These are phyloP conservation scores for Zygoascus bituminiphila DNA, from an alignment of 805 yeast genomes.

Conservation along the genomic window DNA sequence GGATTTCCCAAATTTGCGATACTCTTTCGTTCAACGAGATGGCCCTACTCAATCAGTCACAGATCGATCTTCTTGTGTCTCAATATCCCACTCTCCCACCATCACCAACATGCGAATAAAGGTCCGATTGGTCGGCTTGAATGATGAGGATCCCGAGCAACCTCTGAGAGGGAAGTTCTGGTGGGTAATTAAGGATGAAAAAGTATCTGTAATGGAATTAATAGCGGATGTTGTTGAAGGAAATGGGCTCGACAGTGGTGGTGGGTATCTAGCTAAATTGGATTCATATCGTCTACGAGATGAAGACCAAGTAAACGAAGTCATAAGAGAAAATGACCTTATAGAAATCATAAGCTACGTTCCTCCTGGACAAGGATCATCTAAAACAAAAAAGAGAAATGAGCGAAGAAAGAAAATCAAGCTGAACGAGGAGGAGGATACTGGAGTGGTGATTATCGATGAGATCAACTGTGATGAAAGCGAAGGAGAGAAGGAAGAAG, in stretches of 20 bases:
- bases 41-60: slow-evolving; percentile 33
- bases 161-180: background rate
- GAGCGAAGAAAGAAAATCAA: slow-evolving; percentile 2
- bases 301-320: slow-evolving; percentile 1
- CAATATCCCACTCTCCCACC: slow-evolving; percentile 10
- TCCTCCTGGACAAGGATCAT: slow-evolving; percentile 7
- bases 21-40: slow-evolving; percentile 49
- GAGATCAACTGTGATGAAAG: slow-evolving; percentile 1
- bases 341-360: background rate
- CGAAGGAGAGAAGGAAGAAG: background rate
- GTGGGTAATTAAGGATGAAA: background rate
- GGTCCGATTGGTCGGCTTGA: background rate
- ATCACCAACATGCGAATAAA: background rate
- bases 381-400: slow-evolving; percentile 7
- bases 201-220: slow-evolving; percentile 1
- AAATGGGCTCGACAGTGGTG: background rate
- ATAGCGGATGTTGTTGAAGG: background rate
- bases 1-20: slow-evolving; percentile 64
- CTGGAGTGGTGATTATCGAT: background rate
- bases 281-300: slow-evolving; percentile 5
- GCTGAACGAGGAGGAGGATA: background rate
- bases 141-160: background rate
- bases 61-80: slow-evolving; percentile 33
- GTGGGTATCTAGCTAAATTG: slow-evolving; percentile 3
- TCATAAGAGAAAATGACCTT: slow-evolving; percentile 4